Evolutionary conservation across 2,329 filamentous ascomycete genomes (phyloP).

Genomic region (Thelonectria olida): DNA sequence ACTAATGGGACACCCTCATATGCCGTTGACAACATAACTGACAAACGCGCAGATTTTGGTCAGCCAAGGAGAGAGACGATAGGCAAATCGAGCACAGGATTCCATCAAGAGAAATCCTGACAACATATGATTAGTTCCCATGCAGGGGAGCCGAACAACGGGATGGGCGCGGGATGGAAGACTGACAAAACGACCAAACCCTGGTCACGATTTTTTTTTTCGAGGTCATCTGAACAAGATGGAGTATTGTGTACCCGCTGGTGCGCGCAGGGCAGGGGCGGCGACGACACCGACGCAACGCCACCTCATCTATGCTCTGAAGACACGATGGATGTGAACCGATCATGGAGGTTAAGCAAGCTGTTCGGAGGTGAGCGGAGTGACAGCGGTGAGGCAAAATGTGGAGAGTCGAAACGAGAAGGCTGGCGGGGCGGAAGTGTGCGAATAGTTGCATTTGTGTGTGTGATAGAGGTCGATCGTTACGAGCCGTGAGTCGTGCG

Average conservation of each 20-base stretch:
- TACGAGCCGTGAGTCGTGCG: conserved; percentile 29
- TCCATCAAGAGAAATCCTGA: background rate
- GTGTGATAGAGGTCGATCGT: conserved; percentile 23
- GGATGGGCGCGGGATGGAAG: conserved; percentile 16
- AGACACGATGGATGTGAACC: conserved; percentile 26
- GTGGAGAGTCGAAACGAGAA: conserved; percentile 8
- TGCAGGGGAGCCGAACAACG: background rate
- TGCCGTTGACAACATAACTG: background rate
- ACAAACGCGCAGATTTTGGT: background rate
- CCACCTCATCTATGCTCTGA: conserved; percentile 35
- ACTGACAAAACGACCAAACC: conserved; percentile 18
- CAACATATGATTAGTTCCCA: background rate
- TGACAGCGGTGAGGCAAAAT: conserved; percentile 25
- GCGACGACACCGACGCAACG: conserved; percentile 22
- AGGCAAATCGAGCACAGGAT: background rate
- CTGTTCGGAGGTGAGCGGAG: conserved; percentile 30
- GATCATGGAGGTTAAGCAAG: conserved; percentile 10
- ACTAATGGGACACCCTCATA: conserved; percentile 33
- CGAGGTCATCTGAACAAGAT: conserved; percentile 38
- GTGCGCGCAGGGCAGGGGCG: conserved; percentile 21
- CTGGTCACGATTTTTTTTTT: conserved; percentile 28
- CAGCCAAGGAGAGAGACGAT: background rate
- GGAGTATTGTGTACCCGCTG: conserved; percentile 31
- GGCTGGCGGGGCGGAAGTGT: conserved; percentile 20
- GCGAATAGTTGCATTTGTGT: conserved; percentile 9